Percentiles rank a stretch among this genome's conserved stretches.
Conservation (phyloP, 805 yeast genomes). For the Blastobotrys attinorum region DNA sequence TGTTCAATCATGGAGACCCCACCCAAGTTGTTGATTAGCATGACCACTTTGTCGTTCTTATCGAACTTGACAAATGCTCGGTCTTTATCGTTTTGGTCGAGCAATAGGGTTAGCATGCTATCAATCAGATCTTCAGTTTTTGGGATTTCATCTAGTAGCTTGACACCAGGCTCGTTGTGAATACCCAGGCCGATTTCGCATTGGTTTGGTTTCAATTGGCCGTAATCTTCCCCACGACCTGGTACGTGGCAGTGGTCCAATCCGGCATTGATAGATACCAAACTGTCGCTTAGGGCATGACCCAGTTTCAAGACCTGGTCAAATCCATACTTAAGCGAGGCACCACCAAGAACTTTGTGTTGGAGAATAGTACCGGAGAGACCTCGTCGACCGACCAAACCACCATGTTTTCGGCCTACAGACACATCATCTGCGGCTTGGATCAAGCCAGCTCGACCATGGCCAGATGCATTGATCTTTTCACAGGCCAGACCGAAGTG, state of each 20-base stretch:
- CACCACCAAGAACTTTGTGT: constrained; percentile 77
- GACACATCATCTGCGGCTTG: constrained; percentile 87
- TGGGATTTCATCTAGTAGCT: constrained; percentile 58
- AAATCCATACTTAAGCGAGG: constrained; percentile 38
- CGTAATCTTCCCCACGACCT: constrained; percentile 49
- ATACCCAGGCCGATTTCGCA: constrained; percentile 91
- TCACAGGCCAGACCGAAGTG: constrained; percentile 90
- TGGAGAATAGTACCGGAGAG: constrained; percentile 81
- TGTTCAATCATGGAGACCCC: constrained; percentile 77
- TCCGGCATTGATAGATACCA: constrained; percentile 69
- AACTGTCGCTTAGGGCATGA: constrained; percentile 75
- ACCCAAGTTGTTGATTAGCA: constrained; percentile 78
- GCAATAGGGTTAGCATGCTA: constrained; percentile 47
- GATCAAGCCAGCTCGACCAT: constrained; percentile 54
- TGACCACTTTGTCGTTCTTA: constrained; percentile 53
- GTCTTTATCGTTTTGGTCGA: constrained; percentile 60
- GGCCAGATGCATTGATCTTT: constrained; percentile 68
- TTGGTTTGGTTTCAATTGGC: constrained; percentile 45
- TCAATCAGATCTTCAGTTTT: constrained; percentile 49
- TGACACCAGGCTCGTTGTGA: constrained; percentile 86
- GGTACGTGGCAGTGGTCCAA: constrained; percentile 85
- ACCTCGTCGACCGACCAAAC: constrained; percentile 88
- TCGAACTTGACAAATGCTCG: constrained; percentile 70
- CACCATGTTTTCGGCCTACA: constrained; percentile 78
- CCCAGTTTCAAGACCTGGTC: constrained; percentile 66